Evolutionary conservation across 192 early-diverging fungal genomes (phyloP).

Genomic region (Podila horticola): DNA sequence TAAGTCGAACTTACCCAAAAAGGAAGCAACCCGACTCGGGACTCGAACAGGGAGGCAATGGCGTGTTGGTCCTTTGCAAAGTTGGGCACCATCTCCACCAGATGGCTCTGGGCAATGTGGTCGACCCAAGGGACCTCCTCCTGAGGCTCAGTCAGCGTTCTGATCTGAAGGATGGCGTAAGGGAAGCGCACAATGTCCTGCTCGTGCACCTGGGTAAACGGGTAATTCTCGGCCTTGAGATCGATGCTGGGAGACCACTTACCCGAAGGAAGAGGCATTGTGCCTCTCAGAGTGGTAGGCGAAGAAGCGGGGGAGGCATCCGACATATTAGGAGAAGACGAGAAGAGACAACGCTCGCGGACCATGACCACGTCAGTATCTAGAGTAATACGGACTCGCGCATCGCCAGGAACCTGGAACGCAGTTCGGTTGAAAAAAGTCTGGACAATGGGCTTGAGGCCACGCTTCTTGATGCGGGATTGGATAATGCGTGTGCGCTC

Average conservation of each 20-base stretch:
- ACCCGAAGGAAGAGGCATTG: slow-evolving; percentile 9
- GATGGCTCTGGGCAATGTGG: slow-evolving; percentile 72
- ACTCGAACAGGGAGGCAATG: slow-evolving; percentile 54
- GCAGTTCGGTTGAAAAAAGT: slow-evolving; percentile 61
- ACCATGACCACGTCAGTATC: slow-evolving; percentile 61
- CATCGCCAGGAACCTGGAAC: slow-evolving; percentile 61
- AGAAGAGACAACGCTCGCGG: slow-evolving; percentile 36
- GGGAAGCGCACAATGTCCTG: slow-evolving; percentile 48
- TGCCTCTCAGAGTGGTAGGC: background rate
- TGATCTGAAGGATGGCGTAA: slow-evolving; percentile 46
- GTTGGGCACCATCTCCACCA: slow-evolving; percentile 64
- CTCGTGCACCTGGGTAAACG: slow-evolving; percentile 44
- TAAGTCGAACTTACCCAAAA: slow-evolving; percentile 52
- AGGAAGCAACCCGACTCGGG: slow-evolving; percentile 56
- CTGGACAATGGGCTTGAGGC: slow-evolving; percentile 30
- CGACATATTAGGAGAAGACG: slow-evolving; percentile 3
- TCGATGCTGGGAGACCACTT: slow-evolving; percentile 60
- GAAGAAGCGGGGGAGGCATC: background rate
- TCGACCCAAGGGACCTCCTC: slow-evolving; percentile 84
- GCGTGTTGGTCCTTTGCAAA: slow-evolving; percentile 63
- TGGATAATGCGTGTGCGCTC: slow-evolving; percentile 26
- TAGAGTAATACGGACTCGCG: slow-evolving; percentile 55
- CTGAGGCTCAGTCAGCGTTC: slow-evolving; percentile 47
- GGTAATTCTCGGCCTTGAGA: slow-evolving; percentile 56
- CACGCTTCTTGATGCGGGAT: slow-evolving; percentile 30